Conservation (phyloP, 2,329 filamentous ascomycete species). For the Dothiorella sarmentorum region DNA sequence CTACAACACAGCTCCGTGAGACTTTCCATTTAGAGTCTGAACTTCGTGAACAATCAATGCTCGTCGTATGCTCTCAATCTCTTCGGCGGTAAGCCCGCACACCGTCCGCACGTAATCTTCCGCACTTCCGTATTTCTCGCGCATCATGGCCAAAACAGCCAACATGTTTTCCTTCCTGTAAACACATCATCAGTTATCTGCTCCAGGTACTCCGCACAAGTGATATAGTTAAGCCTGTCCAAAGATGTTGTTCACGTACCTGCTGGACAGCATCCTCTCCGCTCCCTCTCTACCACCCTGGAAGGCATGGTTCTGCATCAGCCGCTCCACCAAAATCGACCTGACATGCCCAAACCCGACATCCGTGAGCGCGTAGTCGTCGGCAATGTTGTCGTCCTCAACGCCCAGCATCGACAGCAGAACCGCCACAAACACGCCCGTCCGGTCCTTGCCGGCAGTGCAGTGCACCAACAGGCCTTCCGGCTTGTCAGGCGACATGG, state of each 20-base stretch:
- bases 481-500: constrained; percentile 22
- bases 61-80: constrained; percentile 48
- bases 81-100: constrained; percentile 56
- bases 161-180: constrained; percentile 46
- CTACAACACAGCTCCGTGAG: not conserved
- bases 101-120: constrained; percentile 60
- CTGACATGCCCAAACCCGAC: constrained; percentile 41
- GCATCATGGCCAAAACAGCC: constrained; percentile 52
- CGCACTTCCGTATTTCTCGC: constrained; percentile 58
- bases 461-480: constrained; percentile 65
- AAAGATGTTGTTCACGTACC: constrained; percentile 42
- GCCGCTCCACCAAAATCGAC: constrained; percentile 36
- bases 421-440: constrained; percentile 66
- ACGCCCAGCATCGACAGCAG: constrained; percentile 63
- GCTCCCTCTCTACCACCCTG: constrained; percentile 21
- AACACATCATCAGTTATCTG: constrained; percentile 24
- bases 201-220: constrained; percentile 20
- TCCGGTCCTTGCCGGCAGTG: constrained; percentile 74
- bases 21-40: not conserved
- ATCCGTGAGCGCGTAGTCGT: constrained; percentile 68
- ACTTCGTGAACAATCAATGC: not conserved
- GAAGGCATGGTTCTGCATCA: constrained; percentile 49
- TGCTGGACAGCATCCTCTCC: constrained; percentile 24
- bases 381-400: constrained; percentile 52
- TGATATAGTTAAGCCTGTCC: constrained; percentile 23